Percentiles rank a stretch among this genome's conserved stretches.
Evolutionary conservation across 2,329 filamentous ascomycete genomes (phyloP).

Genomic region (Apiospora pterosperma): DNA sequence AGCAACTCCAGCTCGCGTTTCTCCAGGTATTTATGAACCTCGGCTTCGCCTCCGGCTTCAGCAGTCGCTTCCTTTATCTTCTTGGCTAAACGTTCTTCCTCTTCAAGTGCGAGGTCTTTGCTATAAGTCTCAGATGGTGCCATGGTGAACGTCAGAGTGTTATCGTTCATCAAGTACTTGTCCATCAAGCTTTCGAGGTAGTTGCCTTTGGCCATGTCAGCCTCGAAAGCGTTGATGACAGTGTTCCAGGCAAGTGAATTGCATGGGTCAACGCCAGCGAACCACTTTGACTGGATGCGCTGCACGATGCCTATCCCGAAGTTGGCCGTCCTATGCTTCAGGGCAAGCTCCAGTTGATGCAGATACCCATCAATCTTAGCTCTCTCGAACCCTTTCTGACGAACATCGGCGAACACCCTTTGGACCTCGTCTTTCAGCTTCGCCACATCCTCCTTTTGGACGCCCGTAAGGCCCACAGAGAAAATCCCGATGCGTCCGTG

Average conservation of each 20-base stretch:
- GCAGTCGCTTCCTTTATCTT: conserved; percentile 72
- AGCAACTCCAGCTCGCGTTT: conserved; percentile 77
- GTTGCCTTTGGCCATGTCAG: conserved; percentile 66
- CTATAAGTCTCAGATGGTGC: conserved; percentile 74
- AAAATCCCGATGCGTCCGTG: conserved; percentile 77
- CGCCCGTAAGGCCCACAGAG: conserved; percentile 87
- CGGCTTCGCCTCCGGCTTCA: conserved; percentile 65
- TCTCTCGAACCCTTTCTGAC: conserved; percentile 77
- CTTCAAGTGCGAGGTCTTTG: conserved; percentile 71
- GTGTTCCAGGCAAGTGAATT: conserved; percentile 90
- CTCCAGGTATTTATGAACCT: conserved; percentile 69
- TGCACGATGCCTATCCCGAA: conserved; percentile 92
- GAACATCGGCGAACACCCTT: conserved; percentile 66
- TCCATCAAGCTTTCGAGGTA: conserved; percentile 85
- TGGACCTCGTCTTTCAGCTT: conserved; percentile 74
- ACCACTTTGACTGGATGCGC: conserved; percentile 87
- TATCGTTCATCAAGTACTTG: conserved; percentile 86
- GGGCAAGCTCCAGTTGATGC: conserved; percentile 85
- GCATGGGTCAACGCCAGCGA: conserved; percentile 91
- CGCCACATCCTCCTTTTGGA: conserved; percentile 73
- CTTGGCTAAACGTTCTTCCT: conserved; percentile 66
- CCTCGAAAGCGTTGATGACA: conserved; percentile 78
- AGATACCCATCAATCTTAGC: conserved; percentile 91
- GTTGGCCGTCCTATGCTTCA: conserved; percentile 95
- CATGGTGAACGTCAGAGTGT: conserved; percentile 92